These are phyloP conservation scores for Spiraea crenata DNA, from an alignment of 331 rosid genomes.

Conservation along the genomic window DNA sequence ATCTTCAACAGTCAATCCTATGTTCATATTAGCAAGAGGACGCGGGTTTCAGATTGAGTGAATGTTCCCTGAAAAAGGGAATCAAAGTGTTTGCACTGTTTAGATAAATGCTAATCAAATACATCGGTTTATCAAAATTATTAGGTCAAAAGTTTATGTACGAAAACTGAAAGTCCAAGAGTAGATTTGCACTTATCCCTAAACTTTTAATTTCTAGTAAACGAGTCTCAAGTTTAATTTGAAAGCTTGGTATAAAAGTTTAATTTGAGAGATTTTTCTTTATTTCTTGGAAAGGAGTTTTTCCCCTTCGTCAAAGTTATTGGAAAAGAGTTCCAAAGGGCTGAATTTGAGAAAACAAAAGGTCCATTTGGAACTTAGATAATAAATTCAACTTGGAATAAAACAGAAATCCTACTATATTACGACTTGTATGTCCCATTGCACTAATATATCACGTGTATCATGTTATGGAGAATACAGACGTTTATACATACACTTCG, in stretches of 20 bases:
- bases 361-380: not conserved
- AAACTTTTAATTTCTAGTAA: not conserved
- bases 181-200: slow-evolving; percentile 10
- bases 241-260: not conserved
- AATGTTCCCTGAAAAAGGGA: no score
- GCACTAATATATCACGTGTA: no score
- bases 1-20: no score
- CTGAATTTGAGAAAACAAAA: not conserved
- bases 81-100: no score
- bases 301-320: not conserved
- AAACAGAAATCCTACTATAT: no score
- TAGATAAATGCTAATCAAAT: not conserved
- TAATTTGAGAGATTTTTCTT: not conserved
- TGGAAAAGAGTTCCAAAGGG: slow-evolving; percentile 2
- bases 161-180: no score
- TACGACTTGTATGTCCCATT: no score
- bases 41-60: no score
- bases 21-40: no score
- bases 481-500: no score
- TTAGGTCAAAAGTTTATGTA: not conserved
- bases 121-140: not conserved
- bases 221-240: not conserved
- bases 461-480: no score
- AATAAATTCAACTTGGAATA: not conserved
- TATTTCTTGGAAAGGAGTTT: no score